Conservation (phyloP, 2,329 filamentous ascomycete genomes). For the Cytospora leucostoma region DNA sequence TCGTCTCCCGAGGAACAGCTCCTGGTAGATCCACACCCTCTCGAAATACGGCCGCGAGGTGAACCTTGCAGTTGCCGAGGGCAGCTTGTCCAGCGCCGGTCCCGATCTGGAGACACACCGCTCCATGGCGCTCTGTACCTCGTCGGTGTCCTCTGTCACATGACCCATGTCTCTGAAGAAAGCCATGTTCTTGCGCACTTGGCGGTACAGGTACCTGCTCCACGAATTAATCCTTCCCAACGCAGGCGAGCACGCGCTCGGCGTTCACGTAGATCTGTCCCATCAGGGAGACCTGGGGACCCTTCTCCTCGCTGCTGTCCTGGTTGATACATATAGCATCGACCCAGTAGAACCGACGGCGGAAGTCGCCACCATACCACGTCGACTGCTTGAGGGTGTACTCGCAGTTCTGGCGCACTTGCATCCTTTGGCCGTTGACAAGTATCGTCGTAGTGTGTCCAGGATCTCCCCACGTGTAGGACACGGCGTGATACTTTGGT, state of each 20-base stretch:
- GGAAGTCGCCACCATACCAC: neutral
- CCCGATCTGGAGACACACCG: no score
- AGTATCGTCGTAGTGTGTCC: neutral
- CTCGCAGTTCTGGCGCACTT: slow-evolving; percentile 12
- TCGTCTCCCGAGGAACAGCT: neutral
- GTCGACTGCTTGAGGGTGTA: slow-evolving; percentile 1
- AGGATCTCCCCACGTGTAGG: slow-evolving; percentile 15
- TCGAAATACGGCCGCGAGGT: slow-evolving; percentile 2
- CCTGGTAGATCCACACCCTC: slow-evolving; percentile 20
- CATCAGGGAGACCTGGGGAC: slow-evolving; percentile 10
- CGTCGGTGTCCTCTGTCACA: neutral
- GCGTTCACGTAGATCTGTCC: neutral
- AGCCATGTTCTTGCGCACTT: neutral
- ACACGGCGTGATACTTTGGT: slow-evolving; percentile 1
- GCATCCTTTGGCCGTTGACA: slow-evolving; percentile 6
- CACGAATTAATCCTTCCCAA: neutral
- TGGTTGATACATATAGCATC: slow-evolving; percentile 22
- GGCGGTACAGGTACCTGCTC: slow-evolving; percentile 1
- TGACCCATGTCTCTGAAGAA: no score
- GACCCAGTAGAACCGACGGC: slow-evolving; percentile 9
- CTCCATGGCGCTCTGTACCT: neutral
- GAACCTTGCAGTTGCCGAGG: neutral
- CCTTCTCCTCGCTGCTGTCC: slow-evolving; percentile 3
- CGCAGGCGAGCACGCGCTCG: neutral
- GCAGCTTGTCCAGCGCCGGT: neutral